Evolutionary conservation across 768 basidiomycete species (phyloP), one percentile per base, ranked within the genome.

Genomic region (Fibroporia radiculosa): DNA sequence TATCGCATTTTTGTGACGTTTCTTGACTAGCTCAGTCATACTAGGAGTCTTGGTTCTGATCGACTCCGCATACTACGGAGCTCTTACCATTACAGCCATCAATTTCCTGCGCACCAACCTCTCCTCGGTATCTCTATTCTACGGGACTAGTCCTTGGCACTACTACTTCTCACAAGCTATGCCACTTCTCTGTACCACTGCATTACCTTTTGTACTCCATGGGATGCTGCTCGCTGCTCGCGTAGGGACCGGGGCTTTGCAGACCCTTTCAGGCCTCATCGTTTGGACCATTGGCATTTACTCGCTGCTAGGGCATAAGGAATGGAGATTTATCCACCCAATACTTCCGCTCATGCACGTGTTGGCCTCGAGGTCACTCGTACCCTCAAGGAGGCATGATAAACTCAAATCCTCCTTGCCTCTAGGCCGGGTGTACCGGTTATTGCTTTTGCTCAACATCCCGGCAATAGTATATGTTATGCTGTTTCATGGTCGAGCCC

Each of bases 271-370:
- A 0, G 66, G 63, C 2, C 63, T 71, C 20, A 52, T 84, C 1
- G 49, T 66, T 16, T 90, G 86, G 83, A 80, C 84, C 0, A 60
- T 82, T 24, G 55, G 57, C 2, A 59, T 84, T 5, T 92, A 89
- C 60, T 97, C 95, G 6, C 49, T 85, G 3, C 73, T 86, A 1
- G 83, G 85, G 1, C 96, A 99, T 68, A 98, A 98, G 56, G 96
- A 99, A 70, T 97, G 93, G 92, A 75, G 96, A 6, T 98, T 99
- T 66, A 67, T 98, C 6, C 93, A 97, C 52, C 93, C 95, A 0
- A 61, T 97, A 16, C 70, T 98, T 3, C 93, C 96, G 1, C 63
- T 91, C 24, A 65, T 95, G 31, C 83, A 96, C 53, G 52, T 93
- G 18, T 72, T 96, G 48, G 84, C 86, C 10, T 72, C 90, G 0